Base-by-base conservation (phyloP, 2,329 filamentous ascomycete species). In the Stemphylium vesicarium region DNA sequence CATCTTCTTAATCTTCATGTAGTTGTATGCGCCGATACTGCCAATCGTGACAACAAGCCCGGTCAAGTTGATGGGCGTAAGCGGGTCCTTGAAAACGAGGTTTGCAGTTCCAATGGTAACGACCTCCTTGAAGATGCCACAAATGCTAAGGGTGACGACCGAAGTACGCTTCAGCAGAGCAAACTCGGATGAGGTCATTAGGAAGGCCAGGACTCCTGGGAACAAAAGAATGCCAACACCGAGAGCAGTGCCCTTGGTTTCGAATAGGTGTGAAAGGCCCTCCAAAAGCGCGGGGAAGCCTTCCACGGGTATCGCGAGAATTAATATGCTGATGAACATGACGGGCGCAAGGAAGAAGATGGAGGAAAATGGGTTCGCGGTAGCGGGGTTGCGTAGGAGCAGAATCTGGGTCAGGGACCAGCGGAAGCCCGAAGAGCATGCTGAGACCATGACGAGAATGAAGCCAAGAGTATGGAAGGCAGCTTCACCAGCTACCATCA, bases 401-500 rank as follows among this genome's bases (percentile, higher is more conserved):
- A 99, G 85, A 56, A 99, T 96, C 73, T 99, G 95, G 0, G 95
- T 98, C n/a, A 99, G 80, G n/a, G 87, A 91, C 95, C 95, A 99
- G 66, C 95, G 89, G 79, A 99, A 96, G 50, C 95, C 95, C 1
- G 92, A 96, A 73, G 96, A 96, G 78, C 96, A 95, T 47, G 92
- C 91, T 11, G 95, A 93, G 0, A 89, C 88, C 75, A 99, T 98
- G 78, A 98, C 90, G 61, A 99, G 88, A 41, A 92, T 78, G 75
- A 99, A 99, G 37, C 95, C 95, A 26, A 91, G 82, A 0, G 89
- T 82, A 66, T 92, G 87, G 77, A 99, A 99, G 44, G 92, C 88
- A 33, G 96, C 88, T 78, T 99, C 95, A 57, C 94, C 95, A 5
- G 92, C 92, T 0, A 98, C 95, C 95, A 99, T 99, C 87, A 98